phyloP scores from a whole-genome alignment of 257 asterid species.

The Penstemon newberryi region DNA sequence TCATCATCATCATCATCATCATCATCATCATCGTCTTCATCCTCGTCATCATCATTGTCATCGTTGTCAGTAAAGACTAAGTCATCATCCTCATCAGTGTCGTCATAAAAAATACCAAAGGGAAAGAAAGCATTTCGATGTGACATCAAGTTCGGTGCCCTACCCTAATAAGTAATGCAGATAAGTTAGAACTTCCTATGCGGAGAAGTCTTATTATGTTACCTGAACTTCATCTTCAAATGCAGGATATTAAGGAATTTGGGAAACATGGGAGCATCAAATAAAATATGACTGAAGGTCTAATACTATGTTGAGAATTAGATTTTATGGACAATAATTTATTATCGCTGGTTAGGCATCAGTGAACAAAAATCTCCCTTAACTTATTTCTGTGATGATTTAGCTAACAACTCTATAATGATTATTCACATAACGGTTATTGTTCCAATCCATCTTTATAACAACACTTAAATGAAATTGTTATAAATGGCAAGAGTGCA shows the following conservation, averaged over 20 bases:
- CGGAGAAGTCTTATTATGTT: not conserved
- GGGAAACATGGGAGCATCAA: not conserved
- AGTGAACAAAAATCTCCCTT: too few species aligned
- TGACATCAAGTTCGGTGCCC: constrained; percentile 36
- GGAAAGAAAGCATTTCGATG: constrained; percentile 44
- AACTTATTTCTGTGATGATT: too few species aligned
- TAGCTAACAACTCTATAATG: too few species aligned
- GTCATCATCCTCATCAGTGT: constrained; percentile 29
- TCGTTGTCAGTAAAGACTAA: constrained; percentile 20
- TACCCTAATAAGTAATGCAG: constrained; percentile 43
- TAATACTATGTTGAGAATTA: not conserved
- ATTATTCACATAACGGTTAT: not conserved
- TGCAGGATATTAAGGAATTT: constrained; percentile 18
- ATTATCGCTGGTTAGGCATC: too few species aligned
- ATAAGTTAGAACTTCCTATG: constrained; percentile 42
- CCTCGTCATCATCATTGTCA: constrained; percentile 16
- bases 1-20: constrained; percentile 21
- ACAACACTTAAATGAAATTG: not conserved
- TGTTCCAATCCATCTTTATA: not conserved
- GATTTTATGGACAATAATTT: not conserved
- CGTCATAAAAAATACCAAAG: constrained; percentile 43
- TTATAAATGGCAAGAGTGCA: not conserved
- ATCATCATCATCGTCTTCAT: constrained; percentile 9
- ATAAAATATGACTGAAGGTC: not conserved
- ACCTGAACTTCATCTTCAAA: constrained; percentile 21